These are phyloP conservation scores for Blastobotrys proliferans DNA, from an alignment of 1,139 yeast species.

Conservation along the genomic window DNA sequence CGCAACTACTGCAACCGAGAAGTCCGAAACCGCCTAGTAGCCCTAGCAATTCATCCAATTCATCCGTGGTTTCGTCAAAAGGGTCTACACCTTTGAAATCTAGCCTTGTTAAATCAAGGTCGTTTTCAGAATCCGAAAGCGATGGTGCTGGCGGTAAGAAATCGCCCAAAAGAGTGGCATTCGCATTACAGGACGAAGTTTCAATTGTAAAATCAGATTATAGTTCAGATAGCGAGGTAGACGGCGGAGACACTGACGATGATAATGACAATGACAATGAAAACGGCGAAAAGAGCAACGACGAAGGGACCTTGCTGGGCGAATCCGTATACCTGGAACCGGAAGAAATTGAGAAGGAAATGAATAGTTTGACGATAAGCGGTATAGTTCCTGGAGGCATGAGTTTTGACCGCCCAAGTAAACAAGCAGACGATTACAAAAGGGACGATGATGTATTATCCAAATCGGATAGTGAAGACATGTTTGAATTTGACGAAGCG, in stretches of 20 bases:
- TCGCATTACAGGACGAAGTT: conserved; percentile 20
- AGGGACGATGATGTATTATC: conserved; percentile 6
- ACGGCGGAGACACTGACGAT: conserved; percentile 5
- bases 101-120: conserved; percentile 9
- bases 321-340: conserved; percentile 10
- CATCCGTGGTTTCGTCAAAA: neutral
- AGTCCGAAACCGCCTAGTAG: no score
- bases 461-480: conserved; percentile 13
- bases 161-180: conserved; percentile 21
- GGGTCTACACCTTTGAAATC: conserved; percentile 16
- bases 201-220: conserved; percentile 10
- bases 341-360: conserved; percentile 8
- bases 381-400: conserved; percentile 6
- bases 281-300: neutral
- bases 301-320: neutral
- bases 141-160: conserved; percentile 4
- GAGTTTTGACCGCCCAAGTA: neutral
- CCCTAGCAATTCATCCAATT: no score
- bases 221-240: conserved; percentile 1
- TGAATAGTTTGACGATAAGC: conserved; percentile 6
- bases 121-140: conserved; percentile 4
- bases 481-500: conserved; percentile 28
- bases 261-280: neutral
- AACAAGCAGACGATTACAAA: neutral
- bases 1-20: no score